Evolutionary conservation across 352 stramenopile species (phyloP).

Genomic region (Albugo candida): DNA sequence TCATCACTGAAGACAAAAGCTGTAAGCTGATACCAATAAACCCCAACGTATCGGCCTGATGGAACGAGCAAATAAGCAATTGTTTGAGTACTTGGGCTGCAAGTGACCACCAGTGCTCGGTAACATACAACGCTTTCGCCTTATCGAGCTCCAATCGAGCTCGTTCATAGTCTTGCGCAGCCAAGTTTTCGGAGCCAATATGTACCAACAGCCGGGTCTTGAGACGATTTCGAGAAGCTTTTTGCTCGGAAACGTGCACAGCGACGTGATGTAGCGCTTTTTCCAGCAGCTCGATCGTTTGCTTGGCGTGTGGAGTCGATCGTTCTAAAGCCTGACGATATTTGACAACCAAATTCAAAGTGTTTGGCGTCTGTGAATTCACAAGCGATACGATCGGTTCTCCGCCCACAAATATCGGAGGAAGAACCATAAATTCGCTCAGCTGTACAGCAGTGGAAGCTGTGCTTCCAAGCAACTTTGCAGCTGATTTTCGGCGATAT

Average conservation of each 20-base stretch:
- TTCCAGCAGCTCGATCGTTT: conserved; percentile 55
- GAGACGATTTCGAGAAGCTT: conserved; percentile 36
- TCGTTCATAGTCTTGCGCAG: conserved; percentile 41
- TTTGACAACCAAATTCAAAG: conserved; percentile 20
- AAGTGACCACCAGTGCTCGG: conserved; percentile 58
- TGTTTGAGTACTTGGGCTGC: conserved; percentile 55
- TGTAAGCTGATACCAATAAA: conserved; percentile 68
- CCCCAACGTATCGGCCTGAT: conserved; percentile 40
- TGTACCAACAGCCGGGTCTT: conserved; percentile 59
- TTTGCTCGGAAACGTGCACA: conserved; percentile 42
- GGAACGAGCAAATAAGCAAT: conserved; percentile 51
- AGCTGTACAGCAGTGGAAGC: conserved; percentile 8
- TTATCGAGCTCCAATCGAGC: conserved; percentile 47
- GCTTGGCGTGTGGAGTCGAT: conserved; percentile 35
- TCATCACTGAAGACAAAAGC: conserved; percentile 45
- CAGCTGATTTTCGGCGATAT: conserved; percentile 41
- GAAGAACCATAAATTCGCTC: conserved; percentile 46
- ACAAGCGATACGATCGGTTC: conserved; percentile 40
- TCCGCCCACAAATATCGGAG: conserved; percentile 45
- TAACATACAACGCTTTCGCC: conserved; percentile 28
- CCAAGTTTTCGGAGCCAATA: conserved; percentile 49
- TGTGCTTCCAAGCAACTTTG: conserved; percentile 23
- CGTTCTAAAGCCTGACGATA: conserved; percentile 44
- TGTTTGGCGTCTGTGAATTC: conserved; percentile 17
- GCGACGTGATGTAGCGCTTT: conserved; percentile 56